Percentiles rank a stretch among this genome's conserved stretches.
These are phyloP conservation scores for Chrysochromulina tobinii DNA, from an alignment of 78 protist species.

Conservation along the genomic window DNA sequence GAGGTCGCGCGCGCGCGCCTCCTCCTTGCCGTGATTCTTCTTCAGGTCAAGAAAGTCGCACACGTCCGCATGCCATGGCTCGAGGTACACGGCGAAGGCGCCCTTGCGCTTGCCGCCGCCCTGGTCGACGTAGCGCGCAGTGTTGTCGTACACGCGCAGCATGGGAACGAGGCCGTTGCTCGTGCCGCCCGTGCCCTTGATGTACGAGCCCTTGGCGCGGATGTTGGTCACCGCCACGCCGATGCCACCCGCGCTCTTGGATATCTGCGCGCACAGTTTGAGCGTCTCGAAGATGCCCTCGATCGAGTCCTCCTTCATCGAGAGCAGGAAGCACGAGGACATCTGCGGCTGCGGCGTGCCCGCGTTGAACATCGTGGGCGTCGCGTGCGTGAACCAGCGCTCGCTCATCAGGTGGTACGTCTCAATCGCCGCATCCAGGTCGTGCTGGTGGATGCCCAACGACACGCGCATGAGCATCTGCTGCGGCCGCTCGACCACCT, in stretches of 20 bases:
- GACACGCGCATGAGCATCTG: constrained; percentile 98
- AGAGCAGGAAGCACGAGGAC: constrained; percentile 93
- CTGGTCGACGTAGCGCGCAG: constrained; percentile 97
- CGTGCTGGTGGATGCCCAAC: constrained; percentile 86
- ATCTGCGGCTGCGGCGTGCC: constrained; percentile 95
- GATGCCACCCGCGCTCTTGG: constrained; percentile 93
- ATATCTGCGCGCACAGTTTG: constrained; percentile 53
- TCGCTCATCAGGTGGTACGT: constrained; percentile 84
- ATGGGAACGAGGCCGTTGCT: constrained; percentile 95
- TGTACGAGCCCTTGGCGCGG: constrained; percentile 76
- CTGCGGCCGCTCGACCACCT: constrained; percentile 94
- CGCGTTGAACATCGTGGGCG: constrained; percentile 97
- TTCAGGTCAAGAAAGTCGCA: constrained; percentile 73
- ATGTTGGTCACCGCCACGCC: constrained; percentile 90
- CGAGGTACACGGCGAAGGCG: constrained; percentile 97
- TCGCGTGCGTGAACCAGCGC: constrained; percentile 90
- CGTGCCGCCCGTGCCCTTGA: constrained; percentile 41
- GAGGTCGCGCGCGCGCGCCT: constrained; percentile 94
- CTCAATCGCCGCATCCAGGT: constrained; percentile 79
- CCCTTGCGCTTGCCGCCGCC: constrained; percentile 97
- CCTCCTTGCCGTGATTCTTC: constrained; percentile 60
- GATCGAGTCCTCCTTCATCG: constrained; percentile 74
- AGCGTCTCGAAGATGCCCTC: constrained; percentile 96
- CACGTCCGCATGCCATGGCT: constrained; percentile 99
- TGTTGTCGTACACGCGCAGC: constrained; percentile 96